Percentiles rank a stretch among this genome's conserved stretches.
phyloP scores from a whole-genome alignment of 208 protist species.

The Jaenimonas drosophilae region DNA sequence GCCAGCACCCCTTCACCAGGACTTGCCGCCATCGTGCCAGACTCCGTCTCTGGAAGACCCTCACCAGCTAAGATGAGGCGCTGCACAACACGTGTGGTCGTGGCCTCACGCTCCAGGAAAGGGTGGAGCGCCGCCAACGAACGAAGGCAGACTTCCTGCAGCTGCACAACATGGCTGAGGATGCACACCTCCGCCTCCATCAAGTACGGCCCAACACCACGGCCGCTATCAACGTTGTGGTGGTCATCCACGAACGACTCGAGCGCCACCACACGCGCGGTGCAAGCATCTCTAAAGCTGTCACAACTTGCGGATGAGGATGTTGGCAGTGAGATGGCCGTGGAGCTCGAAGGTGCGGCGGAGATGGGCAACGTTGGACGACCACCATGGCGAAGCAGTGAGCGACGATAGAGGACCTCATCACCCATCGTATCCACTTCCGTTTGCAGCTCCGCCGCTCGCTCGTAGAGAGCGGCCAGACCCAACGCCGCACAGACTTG shows the following conservation, averaged over 20 bases:
- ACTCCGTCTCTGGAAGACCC: neutral
- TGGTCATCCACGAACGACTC: neutral
- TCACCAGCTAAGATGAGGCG: conserved; percentile 3
- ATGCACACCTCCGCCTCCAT: conserved; percentile 4
- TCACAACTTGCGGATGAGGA: too few species aligned
- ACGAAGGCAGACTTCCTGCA: conserved; percentile 22
- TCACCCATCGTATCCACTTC: too few species aligned
- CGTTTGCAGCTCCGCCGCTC: too few species aligned
- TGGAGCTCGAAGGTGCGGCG: too few species aligned
- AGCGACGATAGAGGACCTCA: too few species aligned
- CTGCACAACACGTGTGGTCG: neutral
- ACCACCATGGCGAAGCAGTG: too few species aligned
- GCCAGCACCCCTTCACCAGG: neutral
- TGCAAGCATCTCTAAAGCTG: too few species aligned
- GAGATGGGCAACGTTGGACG: too few species aligned
- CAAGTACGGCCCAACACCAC: neutral
- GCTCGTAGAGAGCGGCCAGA: too few species aligned
- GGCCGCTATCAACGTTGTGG: neutral
- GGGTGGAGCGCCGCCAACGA: conserved; percentile 21
- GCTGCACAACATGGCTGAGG: conserved; percentile 9
- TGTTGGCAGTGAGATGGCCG: too few species aligned
- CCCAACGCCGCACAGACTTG: too few species aligned
- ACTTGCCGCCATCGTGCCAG: neutral
- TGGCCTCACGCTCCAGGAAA: conserved; percentile 15
- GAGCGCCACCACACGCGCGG: too few species aligned